A percentile compares a stretch with the other conserved stretches of the same genome.
Conservation (phyloP, 2,329 filamentous ascomycete species). For the Penicillium sclerotiorum region DNA sequence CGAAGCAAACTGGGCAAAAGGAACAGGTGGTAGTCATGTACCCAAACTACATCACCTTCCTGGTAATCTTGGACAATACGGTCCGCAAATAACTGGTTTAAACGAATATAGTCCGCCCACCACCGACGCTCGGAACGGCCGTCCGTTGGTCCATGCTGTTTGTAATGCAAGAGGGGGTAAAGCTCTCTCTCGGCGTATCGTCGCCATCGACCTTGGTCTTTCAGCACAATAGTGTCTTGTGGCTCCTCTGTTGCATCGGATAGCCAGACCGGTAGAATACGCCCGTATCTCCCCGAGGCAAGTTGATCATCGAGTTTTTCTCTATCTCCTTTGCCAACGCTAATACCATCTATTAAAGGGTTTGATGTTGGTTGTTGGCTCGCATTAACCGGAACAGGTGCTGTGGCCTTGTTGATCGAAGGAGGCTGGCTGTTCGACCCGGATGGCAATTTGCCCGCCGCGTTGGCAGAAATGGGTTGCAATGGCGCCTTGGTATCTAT, state of each 20-base stretch:
- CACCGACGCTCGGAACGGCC: slow-evolving; percentile 77
- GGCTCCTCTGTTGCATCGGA: slow-evolving; percentile 72
- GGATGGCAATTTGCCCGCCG: slow-evolving; percentile 29
- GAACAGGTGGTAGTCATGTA: slow-evolving; percentile 94
- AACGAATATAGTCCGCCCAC: slow-evolving; percentile 89
- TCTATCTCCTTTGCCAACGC: slow-evolving; percentile 71
- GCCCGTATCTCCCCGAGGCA: slow-evolving; percentile 71
- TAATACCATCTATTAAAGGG: slow-evolving; percentile 67
- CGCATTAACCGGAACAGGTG: slow-evolving; percentile 74
- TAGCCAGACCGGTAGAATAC: slow-evolving; percentile 86
- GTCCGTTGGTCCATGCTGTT: slow-evolving; percentile 87
- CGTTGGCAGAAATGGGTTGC: slow-evolving; percentile 34
- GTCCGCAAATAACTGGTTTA: slow-evolving; percentile 92
- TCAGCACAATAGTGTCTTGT: slow-evolving; percentile 70
- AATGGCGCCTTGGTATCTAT: slow-evolving; percentile 29
- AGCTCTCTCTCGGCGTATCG: slow-evolving; percentile 89
- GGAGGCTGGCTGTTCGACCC: slow-evolving; percentile 32
- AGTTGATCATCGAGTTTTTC: slow-evolving; percentile 73
- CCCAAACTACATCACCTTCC: slow-evolving; percentile 86
- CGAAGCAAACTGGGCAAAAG: slow-evolving; percentile 85
- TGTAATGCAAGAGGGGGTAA: slow-evolving; percentile 94
- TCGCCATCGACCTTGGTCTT: slow-evolving; percentile 84
- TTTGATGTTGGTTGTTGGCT: slow-evolving; percentile 59
- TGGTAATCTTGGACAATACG: slow-evolving; percentile 86
- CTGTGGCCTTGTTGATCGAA: slow-evolving; percentile 73